A percentile compares a stretch with the other conserved stretches of the same genome.
Evolutionary conservation across 2,329 filamentous ascomycete genomes (phyloP).

Genomic region (Ascochyta pisi): DNA sequence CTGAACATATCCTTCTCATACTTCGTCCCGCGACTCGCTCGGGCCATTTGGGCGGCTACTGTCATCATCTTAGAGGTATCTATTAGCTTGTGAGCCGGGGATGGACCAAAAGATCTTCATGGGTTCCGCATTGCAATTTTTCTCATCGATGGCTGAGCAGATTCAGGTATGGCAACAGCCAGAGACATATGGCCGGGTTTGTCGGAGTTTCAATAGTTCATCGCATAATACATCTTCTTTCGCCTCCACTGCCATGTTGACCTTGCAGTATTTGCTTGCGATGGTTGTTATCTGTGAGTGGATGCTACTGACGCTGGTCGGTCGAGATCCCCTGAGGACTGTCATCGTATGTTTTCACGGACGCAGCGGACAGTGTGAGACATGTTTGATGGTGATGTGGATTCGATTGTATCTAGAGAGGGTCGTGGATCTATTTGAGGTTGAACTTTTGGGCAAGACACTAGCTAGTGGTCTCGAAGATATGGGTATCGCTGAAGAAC

Average conservation of each 20-base stretch:
- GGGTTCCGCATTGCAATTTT: slow-evolving; percentile 34
- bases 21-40: slow-evolving; percentile 19
- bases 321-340: not conserved
- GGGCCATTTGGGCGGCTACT: slow-evolving; percentile 23
- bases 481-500: slow-evolving; percentile 28
- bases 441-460: slow-evolving; percentile 5
- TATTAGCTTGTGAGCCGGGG: slow-evolving; percentile 35
- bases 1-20: slow-evolving; percentile 34
- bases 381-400: not conserved
- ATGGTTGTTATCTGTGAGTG: not conserved
- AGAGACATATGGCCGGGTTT: slow-evolving; percentile 32
- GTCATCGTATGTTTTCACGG: not conserved
- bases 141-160: slow-evolving; percentile 37
- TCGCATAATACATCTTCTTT: slow-evolving; percentile 35
- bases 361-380: not conserved
- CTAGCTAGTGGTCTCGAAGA: not conserved
- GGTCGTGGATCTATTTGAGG: slow-evolving; percentile 1
- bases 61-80: slow-evolving; percentile 36
- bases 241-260: not conserved
- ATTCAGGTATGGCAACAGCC: slow-evolving; percentile 25
- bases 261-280: not conserved
- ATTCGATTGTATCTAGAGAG: not conserved
- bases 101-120: slow-evolving; percentile 29
- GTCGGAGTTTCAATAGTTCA: slow-evolving; percentile 36
- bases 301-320: not conserved